A percentile compares a stretch with the other conserved stretches of the same genome.
phyloP scores from a whole-genome alignment of 164 flowering plant species.

The Magnolia changhungtana region DNA sequence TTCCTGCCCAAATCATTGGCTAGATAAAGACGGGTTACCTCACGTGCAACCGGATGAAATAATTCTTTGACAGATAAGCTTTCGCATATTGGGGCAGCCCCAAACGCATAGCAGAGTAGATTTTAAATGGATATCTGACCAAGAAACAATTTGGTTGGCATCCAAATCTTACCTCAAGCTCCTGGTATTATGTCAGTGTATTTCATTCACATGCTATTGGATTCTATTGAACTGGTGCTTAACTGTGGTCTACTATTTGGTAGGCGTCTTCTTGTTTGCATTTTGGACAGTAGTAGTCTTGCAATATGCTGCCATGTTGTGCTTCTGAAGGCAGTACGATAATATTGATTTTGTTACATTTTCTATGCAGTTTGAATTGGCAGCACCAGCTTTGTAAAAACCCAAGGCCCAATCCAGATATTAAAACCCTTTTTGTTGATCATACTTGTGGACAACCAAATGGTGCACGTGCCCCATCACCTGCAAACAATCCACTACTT shows the following conservation, averaged over 20 bases:
- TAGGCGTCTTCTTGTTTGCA: not conserved
- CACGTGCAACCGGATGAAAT: not conserved
- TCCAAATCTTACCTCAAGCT: not conserved
- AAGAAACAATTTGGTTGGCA: not conserved
- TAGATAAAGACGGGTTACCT: not conserved
- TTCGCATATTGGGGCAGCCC: not conserved
- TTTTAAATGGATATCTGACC: not conserved
- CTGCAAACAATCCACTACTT: conserved; percentile 63
- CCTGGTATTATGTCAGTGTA: not conserved
- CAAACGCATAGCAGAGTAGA: no score
- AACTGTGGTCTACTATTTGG: not conserved
- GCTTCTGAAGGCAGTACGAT: not conserved
- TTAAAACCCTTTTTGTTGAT: conserved; percentile 88
- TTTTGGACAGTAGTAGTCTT: not conserved
- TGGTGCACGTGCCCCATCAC: conserved; percentile 89
- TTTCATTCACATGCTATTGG: not conserved
- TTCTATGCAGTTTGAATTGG: conserved; percentile 70
- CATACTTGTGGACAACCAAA: conserved; percentile 86
- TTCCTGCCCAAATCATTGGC: no score
- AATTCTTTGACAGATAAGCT: not conserved
- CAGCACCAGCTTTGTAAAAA: conserved; percentile 91
- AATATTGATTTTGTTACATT: not conserved
- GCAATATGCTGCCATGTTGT: not conserved
- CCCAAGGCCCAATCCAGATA: conserved; percentile 90
- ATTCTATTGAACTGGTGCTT: not conserved